Percentiles rank a stretch among this genome's conserved stretches.
Conservation (phyloP, 805 yeast species). For the Teunomyces gatunensis region DNA sequence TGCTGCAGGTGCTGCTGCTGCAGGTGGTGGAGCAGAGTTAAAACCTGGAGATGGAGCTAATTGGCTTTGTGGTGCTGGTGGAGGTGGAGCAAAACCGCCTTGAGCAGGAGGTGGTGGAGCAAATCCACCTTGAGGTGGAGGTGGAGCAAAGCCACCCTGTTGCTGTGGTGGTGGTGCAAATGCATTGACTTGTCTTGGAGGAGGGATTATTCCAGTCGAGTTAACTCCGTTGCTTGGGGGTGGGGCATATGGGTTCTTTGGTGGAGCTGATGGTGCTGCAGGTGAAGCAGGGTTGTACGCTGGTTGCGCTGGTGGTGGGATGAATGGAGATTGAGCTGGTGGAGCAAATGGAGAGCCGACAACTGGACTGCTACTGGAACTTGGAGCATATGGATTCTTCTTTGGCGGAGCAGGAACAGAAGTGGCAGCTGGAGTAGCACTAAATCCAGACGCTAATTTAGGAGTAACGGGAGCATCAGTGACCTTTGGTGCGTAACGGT, state of each 20-base stretch:
- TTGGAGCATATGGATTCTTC: conserved; percentile 24
- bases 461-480: conserved; percentile 3
- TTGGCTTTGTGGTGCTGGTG: conserved; percentile 16
- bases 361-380: conserved; percentile 12
- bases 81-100: conserved; percentile 17
- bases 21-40: conserved; percentile 5
- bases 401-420: conserved; percentile 20
- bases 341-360: conserved; percentile 28
- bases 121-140: conserved; percentile 4
- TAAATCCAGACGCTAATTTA: conserved; percentile 13
- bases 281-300: conserved; percentile 9
- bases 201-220: conserved; percentile 7
- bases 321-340: conserved; percentile 19
- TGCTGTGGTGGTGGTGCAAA: conserved; percentile 9
- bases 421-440: conserved; percentile 22
- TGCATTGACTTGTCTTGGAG: conserved; percentile 6
- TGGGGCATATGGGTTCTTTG: conserved; percentile 41
- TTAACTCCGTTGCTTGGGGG: conserved; percentile 1
- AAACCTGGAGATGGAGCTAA: conserved; percentile 18
- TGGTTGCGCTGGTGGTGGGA: conserved; percentile 13
- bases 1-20: conserved; percentile 15
- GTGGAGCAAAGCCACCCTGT: conserved; percentile 5
- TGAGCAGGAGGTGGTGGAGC: conserved; percentile 9
- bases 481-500: conserved; percentile 27
- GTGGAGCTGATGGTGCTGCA: conserved; percentile 17